Conservation (phyloP, 192 early-diverging fungal species). For the Polychytrium aggregatum region DNA sequence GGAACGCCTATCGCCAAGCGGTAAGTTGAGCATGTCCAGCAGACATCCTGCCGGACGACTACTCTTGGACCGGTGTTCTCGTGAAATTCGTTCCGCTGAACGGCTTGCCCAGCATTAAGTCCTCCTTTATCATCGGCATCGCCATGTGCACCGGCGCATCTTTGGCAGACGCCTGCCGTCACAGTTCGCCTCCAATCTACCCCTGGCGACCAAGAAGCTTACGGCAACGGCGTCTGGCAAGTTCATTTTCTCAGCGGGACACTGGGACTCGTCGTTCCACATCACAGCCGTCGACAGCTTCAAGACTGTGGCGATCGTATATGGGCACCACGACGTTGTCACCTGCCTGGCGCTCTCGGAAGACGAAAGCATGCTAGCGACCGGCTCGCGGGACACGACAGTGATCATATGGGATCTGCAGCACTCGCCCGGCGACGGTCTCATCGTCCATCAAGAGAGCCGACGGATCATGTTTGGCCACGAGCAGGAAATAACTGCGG, state of each 20-base stretch:
- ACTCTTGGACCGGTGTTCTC: too few species aligned
- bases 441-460: conserved; percentile 5
- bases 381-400: conserved; percentile 33
- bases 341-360: conserved; percentile 24
- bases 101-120: too few species aligned
- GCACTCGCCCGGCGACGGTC: background rate
- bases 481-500: conserved; percentile 26
- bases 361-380: conserved; percentile 21
- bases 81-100: too few species aligned
- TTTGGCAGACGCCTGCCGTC: conserved; percentile 9
- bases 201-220: conserved; percentile 10
- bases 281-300: conserved; percentile 12
- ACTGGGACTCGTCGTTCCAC: conserved; percentile 32
- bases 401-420: conserved; percentile 26
- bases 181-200: conserved; percentile 14
- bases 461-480: conserved; percentile 30
- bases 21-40: too few species aligned
- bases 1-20: too few species aligned
- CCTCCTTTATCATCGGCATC: too few species aligned
- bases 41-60: too few species aligned
- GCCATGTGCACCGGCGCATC: too few species aligned
- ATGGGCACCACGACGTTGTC: conserved; percentile 31
- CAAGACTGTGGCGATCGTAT: conserved; percentile 16
- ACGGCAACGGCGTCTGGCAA: conserved; percentile 16
- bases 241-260: conserved; percentile 20